phyloP scores from a whole-genome alignment of 805 yeast genomes.

The Candida dajiaensis region DNA sequence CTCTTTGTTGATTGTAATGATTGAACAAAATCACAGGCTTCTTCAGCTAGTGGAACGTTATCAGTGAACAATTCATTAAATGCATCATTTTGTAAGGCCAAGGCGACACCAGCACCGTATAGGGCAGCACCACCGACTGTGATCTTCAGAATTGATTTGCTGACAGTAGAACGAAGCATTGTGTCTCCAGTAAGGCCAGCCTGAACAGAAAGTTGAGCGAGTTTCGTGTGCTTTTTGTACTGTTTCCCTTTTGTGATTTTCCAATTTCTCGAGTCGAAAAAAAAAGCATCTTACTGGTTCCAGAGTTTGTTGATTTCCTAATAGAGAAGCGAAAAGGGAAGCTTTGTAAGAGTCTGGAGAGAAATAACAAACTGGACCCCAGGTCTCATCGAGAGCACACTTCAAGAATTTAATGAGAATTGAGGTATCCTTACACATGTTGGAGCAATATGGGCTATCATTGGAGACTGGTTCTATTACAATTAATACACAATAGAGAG shows the following conservation, averaged over 20 bases:
- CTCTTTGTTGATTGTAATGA: constrained; percentile 21
- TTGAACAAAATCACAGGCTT: constrained; percentile 45
- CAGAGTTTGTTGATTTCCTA: constrained; percentile 3
- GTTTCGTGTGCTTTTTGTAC: not conserved
- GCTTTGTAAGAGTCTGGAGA: no score
- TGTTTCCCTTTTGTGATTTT: not conserved
- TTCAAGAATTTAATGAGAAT: no score
- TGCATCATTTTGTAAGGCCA: constrained; percentile 49
- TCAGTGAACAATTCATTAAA: constrained; percentile 59
- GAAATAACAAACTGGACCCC: not conserved
- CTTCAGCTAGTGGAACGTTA: constrained; percentile 59
- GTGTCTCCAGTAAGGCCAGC: not conserved
- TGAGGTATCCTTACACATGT: no score
- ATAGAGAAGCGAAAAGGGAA: not conserved
- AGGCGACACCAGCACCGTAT: constrained; percentile 57
- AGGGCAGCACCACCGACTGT: constrained; percentile 30
- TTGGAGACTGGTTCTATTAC: no score
- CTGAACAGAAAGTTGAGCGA: not conserved
- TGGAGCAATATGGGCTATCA: no score
- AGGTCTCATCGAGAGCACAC: not conserved
- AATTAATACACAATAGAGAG: no score
- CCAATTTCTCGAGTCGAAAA: not conserved
- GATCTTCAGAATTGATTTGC: constrained; percentile 27
- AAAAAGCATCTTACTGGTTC: not conserved
- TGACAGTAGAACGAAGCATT: constrained; percentile 26